These are phyloP conservation scores for Aegilops bicornis DNA, from an alignment of 176 grass and related monocot genomes.

Conservation along the genomic window DNA sequence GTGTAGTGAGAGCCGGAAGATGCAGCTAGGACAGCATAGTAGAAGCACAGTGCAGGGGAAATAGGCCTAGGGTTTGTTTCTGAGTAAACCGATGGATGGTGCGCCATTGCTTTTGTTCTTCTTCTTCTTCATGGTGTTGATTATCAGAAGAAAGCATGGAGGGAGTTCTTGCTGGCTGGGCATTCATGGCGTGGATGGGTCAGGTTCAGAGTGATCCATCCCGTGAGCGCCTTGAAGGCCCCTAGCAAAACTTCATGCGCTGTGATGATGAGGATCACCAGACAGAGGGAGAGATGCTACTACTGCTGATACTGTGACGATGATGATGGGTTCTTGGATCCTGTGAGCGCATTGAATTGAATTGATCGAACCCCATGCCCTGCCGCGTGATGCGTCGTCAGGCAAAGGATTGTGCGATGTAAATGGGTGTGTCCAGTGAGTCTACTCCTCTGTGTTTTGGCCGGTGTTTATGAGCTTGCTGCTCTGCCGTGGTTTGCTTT, in stretches of 20 bases:
- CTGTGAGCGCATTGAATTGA: slow-evolving; percentile 47
- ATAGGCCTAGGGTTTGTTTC: slow-evolving; percentile 36
- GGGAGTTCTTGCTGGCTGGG: too few relatives aligned
- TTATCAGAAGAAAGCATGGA: slow-evolving; percentile 19
- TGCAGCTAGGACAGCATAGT: slow-evolving; percentile 29
- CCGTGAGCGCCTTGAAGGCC: slow-evolving; percentile 46
- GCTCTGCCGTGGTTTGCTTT: background rate
- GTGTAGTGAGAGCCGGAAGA: slow-evolving; percentile 1
- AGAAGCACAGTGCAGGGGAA: slow-evolving; percentile 54
- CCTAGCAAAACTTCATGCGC: slow-evolving; percentile 11
- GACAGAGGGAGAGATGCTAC: background rate
- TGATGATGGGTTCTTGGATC: slow-evolving; percentile 30
- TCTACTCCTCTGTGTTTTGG: background rate
- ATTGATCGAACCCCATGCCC: background rate
- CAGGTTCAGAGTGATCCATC: too few relatives aligned
- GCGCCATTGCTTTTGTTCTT: too few relatives aligned
- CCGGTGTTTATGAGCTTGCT: slow-evolving; percentile 29
- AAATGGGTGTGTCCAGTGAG: slow-evolving; percentile 1
- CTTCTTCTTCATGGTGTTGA: background rate
- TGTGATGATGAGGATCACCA: background rate
- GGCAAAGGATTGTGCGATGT: slow-evolving; percentile 25
- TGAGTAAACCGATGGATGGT: background rate
- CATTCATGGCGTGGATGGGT: slow-evolving; percentile 16
- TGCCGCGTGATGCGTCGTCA: background rate
- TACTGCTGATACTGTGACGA: background rate